Conservation (phyloP, 2,329 filamentous ascomycete genomes). For the Knoxdaviesia capensis region DNA sequence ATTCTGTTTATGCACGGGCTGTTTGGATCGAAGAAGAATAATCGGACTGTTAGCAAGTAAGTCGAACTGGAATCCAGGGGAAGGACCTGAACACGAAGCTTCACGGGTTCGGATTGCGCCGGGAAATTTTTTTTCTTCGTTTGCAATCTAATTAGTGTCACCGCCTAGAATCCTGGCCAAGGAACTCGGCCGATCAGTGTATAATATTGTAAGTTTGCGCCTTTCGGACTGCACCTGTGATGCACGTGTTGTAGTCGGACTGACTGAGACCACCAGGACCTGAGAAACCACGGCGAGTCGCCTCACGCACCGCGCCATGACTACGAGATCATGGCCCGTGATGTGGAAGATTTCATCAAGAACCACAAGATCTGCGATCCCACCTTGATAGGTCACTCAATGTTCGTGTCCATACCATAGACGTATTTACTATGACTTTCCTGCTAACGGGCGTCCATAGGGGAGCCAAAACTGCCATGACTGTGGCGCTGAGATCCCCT, state of each 20-base stretch:
- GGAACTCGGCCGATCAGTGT: conserved; percentile 62
- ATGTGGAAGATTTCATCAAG: conserved; percentile 60
- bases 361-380: conserved; percentile 48
- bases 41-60: conserved; percentile 85
- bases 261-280: conserved; percentile 35
- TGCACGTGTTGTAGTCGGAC: not conserved
- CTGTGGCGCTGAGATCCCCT: conserved; percentile 54
- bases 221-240: not conserved
- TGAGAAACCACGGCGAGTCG: conserved; percentile 85
- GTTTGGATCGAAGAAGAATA: conserved; percentile 92
- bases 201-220: conserved; percentile 45
- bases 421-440: not conserved
- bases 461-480: conserved; percentile 89
- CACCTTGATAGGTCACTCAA: conserved; percentile 81
- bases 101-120: no score
- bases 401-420: conserved; percentile 29
- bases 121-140: no score
- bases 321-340: conserved; percentile 64
- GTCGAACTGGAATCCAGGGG: conserved; percentile 48
- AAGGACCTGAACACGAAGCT: conserved; percentile 35
- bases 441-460: conserved; percentile 15
- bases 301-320: conserved; percentile 59
- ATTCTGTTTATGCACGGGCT: conserved; percentile 84
- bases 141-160: conserved; percentile 3
- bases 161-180: conserved; percentile 50